phyloP scores from a whole-genome alignment of 2,329 filamentous ascomycete species.

The Cercospora janseana region DNA sequence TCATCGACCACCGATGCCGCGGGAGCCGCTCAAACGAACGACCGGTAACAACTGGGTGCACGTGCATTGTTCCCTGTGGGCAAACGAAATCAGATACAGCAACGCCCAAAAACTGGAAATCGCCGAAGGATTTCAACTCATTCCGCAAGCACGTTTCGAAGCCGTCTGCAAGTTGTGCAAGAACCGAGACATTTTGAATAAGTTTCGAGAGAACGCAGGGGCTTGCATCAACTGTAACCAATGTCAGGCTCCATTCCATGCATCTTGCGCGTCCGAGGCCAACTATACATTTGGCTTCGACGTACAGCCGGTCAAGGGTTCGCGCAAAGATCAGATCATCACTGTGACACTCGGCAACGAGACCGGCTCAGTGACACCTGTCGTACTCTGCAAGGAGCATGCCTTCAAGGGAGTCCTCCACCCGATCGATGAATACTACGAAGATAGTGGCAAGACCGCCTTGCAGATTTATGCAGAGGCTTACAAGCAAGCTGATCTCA shows the following conservation, averaged over 20 bases:
- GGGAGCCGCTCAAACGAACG: conserved; percentile 89
- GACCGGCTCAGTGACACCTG: conserved; percentile 77
- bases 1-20: conserved; percentile 77
- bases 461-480: conserved; percentile 83
- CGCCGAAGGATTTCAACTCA: conserved; percentile 84
- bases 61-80: conserved; percentile 88
- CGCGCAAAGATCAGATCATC: conserved; percentile 74
- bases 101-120: conserved; percentile 77
- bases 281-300: conserved; percentile 88
- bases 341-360: conserved; percentile 80
- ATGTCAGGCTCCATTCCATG: conserved; percentile 71
- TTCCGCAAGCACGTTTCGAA: conserved; percentile 69
- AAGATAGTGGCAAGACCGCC: conserved; percentile 70
- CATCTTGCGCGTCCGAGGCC: conserved; percentile 83
- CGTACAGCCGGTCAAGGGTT: conserved; percentile 83
- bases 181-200: conserved; percentile 48
- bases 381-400: conserved; percentile 90
- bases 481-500: conserved; percentile 91
- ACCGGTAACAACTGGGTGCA: conserved; percentile 98
- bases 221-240: conserved; percentile 81
- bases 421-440: conserved; percentile 71
- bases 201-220: conserved; percentile 46
- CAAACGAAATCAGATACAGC: conserved; percentile 88
- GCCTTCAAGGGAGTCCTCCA: conserved; percentile 68
- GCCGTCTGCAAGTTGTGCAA: conserved; percentile 84